These are phyloP conservation scores for Sutorius eximius DNA, from an alignment of 1,284 basidiomycete genomes.

Conservation along the genomic window DNA sequence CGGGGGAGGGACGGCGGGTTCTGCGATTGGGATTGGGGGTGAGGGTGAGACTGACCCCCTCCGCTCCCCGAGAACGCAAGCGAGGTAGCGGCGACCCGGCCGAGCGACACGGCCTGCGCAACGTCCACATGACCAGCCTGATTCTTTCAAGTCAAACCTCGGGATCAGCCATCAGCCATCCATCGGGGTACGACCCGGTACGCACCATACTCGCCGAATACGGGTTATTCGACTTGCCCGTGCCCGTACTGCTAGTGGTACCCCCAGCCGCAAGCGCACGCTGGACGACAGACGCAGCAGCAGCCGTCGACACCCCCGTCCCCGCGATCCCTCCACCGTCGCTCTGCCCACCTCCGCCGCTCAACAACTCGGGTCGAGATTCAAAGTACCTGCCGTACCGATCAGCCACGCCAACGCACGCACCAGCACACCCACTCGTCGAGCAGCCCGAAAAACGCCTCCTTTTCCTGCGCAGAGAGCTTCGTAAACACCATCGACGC, in stretches of 20 bases:
- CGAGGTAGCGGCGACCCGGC: slow-evolving; percentile 54
- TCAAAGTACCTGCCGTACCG: slow-evolving; percentile 62
- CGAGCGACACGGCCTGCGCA: slow-evolving; percentile 35
- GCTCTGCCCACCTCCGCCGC: slow-evolving; percentile 1
- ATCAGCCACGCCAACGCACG: not conserved
- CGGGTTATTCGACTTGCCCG: slow-evolving; percentile 31
- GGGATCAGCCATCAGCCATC: no score
- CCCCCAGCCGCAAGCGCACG: slow-evolving; percentile 40
- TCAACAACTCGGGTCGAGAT: slow-evolving; percentile 66
- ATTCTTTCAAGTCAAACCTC: no score
- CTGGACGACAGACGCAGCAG: slow-evolving; percentile 48
- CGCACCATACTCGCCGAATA: slow-evolving; percentile 29
- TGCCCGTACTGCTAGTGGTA: slow-evolving; percentile 31
- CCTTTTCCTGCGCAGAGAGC: slow-evolving; percentile 63
- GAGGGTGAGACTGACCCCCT: not conserved
- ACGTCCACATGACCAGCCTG: slow-evolving; percentile 1
- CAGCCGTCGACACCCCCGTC: slow-evolving; percentile 22
- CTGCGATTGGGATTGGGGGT: not conserved
- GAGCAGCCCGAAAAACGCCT: slow-evolving; percentile 74
- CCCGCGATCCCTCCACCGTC: slow-evolving; percentile 17
- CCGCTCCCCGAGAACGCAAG: slow-evolving; percentile 38
- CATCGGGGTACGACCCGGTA: not conserved
- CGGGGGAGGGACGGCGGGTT: slow-evolving; percentile 18
- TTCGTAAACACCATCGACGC: slow-evolving; percentile 65
- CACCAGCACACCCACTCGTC: slow-evolving; percentile 58